These are phyloP conservation scores for Auxenochlorella pyrenoidosa DNA, from an alignment of 139 green algal genomes.

Conservation along the genomic window DNA sequence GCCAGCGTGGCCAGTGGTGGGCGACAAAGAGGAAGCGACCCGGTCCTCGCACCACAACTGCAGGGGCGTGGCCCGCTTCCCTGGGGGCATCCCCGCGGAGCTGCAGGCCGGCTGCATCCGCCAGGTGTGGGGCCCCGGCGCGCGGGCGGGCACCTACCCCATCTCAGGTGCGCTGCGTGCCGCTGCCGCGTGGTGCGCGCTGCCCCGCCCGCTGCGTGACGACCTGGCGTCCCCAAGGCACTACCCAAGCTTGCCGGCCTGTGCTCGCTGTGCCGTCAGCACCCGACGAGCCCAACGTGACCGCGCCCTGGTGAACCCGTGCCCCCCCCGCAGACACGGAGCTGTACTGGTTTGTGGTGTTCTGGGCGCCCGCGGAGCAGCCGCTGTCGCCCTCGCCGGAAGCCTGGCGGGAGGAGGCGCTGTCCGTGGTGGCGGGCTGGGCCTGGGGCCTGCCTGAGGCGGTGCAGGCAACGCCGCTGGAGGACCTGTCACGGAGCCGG, in stretches of 20 bases:
- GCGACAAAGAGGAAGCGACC: too few relatives aligned
- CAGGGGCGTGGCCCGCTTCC: constrained; percentile 56
- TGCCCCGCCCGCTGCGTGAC: too few relatives aligned
- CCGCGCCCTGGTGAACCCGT: too few relatives aligned
- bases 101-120: constrained; percentile 48
- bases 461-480: constrained; percentile 53
- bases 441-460: constrained; percentile 45
- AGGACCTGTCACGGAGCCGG: constrained; percentile 48
- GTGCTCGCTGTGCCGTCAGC: too few relatives aligned
- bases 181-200: not conserved
- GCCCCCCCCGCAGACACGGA: constrained; percentile 40
- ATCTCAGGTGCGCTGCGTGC: constrained; percentile 38
- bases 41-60: not conserved
- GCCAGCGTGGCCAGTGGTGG: too few relatives aligned
- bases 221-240: too few relatives aligned
- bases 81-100: constrained; percentile 12
- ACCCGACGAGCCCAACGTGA: too few relatives aligned
- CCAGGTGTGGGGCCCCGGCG: constrained; percentile 58
- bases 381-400: not conserved
- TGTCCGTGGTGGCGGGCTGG: constrained; percentile 62
- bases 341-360: constrained; percentile 78
- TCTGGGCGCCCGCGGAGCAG: not conserved
- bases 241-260: too few relatives aligned
- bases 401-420: constrained; percentile 50
- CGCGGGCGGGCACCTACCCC: constrained; percentile 78